Conservation (phyloP, 169 alveolate genomes). For the Sarcocystis neurona region DNA sequence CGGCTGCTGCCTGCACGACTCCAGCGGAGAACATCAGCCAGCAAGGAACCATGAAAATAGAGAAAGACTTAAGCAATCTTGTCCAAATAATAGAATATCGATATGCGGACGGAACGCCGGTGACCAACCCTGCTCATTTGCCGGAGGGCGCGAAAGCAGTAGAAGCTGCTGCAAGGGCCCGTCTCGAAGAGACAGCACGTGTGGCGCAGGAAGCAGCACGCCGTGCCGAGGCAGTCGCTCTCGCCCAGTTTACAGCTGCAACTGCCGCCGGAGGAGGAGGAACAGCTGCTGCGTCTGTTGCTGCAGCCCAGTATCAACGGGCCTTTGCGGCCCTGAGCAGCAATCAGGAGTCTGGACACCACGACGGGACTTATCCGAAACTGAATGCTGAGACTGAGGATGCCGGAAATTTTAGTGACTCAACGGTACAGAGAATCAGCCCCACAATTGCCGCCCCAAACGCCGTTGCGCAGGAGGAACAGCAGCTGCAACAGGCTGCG, state of each 20-base stretch:
- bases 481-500: background rate
- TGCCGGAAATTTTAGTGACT: too few species aligned
- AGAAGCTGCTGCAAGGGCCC: background rate
- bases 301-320: background rate
- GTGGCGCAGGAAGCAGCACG: background rate
- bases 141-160: slow-evolving; percentile 36
- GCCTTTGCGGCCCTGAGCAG: background rate
- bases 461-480: background rate
- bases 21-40: too few species aligned
- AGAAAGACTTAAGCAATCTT: too few species aligned
- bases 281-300: background rate
- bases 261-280: background rate
- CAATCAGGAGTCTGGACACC: background rate
- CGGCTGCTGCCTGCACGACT: too few species aligned
- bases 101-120: slow-evolving; percentile 23
- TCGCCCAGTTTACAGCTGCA: slow-evolving; percentile 11
- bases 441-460: too few species aligned
- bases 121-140: slow-evolving; percentile 44
- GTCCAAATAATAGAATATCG: too few species aligned
- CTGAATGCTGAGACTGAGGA: background rate
- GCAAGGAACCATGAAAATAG: too few species aligned
- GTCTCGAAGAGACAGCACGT: background rate
- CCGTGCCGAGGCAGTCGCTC: slow-evolving; percentile 8
- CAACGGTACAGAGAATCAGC: too few species aligned
- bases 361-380: background rate